A percentile compares a stretch with the other conserved stretches of the same genome.
Evolutionary conservation across 768 basidiomycete genomes (phyloP).

Genomic region (Coprinellus micaceus): DNA sequence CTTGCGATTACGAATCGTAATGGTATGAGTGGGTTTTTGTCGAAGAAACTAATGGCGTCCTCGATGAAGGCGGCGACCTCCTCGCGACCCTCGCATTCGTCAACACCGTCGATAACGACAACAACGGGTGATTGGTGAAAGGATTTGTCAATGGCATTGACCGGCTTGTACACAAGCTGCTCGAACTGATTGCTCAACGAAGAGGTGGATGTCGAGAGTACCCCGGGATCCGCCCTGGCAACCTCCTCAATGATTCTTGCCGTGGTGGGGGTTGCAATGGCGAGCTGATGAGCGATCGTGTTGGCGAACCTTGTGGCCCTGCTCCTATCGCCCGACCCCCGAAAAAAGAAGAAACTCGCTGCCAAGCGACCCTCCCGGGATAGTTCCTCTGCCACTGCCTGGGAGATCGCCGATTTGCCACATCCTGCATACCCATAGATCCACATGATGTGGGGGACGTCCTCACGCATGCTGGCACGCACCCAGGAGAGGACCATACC

Average conservation of each 20-base stretch:
- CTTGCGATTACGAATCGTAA: not conserved
- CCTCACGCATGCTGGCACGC: not conserved
- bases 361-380: too few relatives aligned
- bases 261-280: not conserved
- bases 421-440: not conserved
- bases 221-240: not conserved
- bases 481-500: not conserved
- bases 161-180: not conserved
- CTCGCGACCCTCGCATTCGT: not conserved
- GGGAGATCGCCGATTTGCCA: too few relatives aligned
- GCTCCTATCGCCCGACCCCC: not conserved
- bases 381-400: too few relatives aligned
- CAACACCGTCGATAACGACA: too few relatives aligned
- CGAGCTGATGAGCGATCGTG: not conserved
- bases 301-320: not conserved
- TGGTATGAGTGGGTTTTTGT: not conserved
- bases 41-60: not conserved
- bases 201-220: not conserved
- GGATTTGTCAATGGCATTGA: not conserved
- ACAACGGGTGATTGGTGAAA: not conserved
- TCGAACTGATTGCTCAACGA: not conserved
- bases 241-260: not conserved
- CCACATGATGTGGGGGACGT: not conserved
- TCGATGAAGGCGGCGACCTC: not conserved
- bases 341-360: conserved; percentile 1